Conservation (phyloP, 768 basidiomycete genomes). For the Auriscalpium microsporum region DNA sequence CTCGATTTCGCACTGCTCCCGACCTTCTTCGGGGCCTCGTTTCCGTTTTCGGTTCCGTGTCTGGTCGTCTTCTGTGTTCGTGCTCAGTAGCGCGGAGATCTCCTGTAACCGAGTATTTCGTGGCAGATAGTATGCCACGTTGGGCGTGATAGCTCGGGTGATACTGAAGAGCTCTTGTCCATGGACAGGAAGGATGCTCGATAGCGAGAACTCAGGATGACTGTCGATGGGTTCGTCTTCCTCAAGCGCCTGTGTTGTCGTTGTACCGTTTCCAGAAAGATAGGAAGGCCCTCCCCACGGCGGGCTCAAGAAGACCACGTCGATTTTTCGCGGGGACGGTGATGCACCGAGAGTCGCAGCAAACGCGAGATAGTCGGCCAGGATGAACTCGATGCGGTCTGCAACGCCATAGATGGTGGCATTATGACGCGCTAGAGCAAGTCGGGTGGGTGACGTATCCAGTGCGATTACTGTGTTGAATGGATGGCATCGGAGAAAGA, state of each 20-base stretch:
- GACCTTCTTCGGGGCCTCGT: slow-evolving; percentile 7
- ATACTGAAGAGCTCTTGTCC: slow-evolving; percentile 78
- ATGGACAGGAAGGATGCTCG: slow-evolving; percentile 68
- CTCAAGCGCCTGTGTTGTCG: neutral
- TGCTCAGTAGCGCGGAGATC: slow-evolving; percentile 43
- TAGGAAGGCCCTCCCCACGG: slow-evolving; percentile 92
- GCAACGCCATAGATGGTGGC: slow-evolving; percentile 91
- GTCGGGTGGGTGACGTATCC: slow-evolving; percentile 75
- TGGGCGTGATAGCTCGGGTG: slow-evolving; percentile 60
- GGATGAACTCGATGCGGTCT: slow-evolving; percentile 90
- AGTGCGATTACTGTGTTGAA: slow-evolving; percentile 77
- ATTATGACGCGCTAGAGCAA: slow-evolving; percentile 89
- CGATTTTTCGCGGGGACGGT: slow-evolving; percentile 44
- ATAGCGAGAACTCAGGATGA: slow-evolving; percentile 58
- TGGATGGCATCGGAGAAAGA: neutral
- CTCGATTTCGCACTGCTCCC: slow-evolving; percentile 78
- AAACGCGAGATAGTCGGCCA: slow-evolving; percentile 78
- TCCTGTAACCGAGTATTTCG: slow-evolving; percentile 72
- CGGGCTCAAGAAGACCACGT: slow-evolving; percentile 88
- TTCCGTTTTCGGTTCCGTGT: neutral
- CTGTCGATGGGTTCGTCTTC: slow-evolving; percentile 1
- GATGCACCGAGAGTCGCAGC: slow-evolving; percentile 35
- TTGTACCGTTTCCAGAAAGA: slow-evolving; percentile 30
- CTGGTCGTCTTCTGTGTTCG: neutral
- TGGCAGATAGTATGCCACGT: slow-evolving; percentile 87